These are phyloP conservation scores for Nadsonia fulvescens DNA, from an alignment of 805 yeast genomes.

Conservation along the genomic window DNA sequence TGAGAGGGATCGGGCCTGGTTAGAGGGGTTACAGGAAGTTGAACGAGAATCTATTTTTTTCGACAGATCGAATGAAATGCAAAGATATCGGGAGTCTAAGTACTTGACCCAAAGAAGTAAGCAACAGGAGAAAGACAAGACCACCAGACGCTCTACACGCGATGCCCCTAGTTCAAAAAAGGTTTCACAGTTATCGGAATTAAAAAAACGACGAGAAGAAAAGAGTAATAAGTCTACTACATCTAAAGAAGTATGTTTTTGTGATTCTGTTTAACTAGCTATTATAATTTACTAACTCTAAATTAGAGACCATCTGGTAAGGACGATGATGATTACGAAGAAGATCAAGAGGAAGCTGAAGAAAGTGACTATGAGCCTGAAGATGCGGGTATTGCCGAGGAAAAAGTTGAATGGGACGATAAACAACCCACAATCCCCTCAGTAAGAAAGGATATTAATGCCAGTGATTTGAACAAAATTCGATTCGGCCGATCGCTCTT, in stretches of 20 bases:
- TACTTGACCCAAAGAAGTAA: constrained; percentile 67
- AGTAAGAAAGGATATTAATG: constrained; percentile 25
- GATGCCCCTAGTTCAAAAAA: constrained; percentile 22
- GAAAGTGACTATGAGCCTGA: constrained; percentile 24
- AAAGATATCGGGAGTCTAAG: constrained; percentile 67
- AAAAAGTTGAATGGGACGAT: constrained; percentile 32
- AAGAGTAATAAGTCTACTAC: constrained; percentile 13
- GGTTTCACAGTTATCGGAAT: constrained; percentile 49
- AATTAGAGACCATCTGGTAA: constrained; percentile 12
- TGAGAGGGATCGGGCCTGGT: constrained; percentile 49
- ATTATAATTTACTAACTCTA: too few species aligned
- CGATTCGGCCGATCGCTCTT: constrained; percentile 65
- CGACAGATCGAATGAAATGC: constrained; percentile 85
- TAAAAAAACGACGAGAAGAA: constrained; percentile 59
- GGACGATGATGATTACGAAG: constrained; percentile 21
- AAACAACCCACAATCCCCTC: constrained; percentile 21
- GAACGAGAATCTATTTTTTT: constrained; percentile 81
- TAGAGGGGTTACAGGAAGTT: constrained; percentile 68
- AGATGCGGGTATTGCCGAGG: too few species aligned
- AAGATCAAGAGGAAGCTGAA: constrained; percentile 25
- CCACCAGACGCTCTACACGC: constrained; percentile 18
- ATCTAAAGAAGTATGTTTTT: too few species aligned
- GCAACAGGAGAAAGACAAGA: constrained; percentile 17
- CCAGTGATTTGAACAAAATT: constrained; percentile 52
- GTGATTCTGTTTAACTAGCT: constrained; percentile 6